Conservation (phyloP, 169 alveolate species). For the Miamiensis avidus region DNA sequence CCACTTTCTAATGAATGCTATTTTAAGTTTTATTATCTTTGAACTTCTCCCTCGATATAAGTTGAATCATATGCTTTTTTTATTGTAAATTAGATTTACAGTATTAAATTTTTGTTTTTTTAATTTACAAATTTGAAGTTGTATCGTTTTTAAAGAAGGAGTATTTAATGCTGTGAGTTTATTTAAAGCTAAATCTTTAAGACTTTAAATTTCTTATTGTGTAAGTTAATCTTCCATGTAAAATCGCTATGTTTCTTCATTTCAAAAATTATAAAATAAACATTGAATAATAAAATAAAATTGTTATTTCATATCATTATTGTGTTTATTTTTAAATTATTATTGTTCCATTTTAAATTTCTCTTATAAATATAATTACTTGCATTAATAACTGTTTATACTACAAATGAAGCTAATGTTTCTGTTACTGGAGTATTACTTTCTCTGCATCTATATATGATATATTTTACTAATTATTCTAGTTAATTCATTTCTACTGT, state of each 20-base stretch:
- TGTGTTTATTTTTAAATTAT: neutral
- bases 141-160: slow-evolving; percentile 34
- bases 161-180: slow-evolving; percentile 42
- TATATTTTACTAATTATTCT: slow-evolving; percentile 81
- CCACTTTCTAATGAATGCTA: slow-evolving; percentile 78
- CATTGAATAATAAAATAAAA: neutral
- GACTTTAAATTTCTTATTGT: slow-evolving; percentile 63
- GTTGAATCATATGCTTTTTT: slow-evolving; percentile 81
- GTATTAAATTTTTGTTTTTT: neutral
- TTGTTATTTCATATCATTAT: neutral
- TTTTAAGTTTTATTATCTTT: slow-evolving; percentile 72
- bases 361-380: slow-evolving; percentile 25
- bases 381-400: slow-evolving; percentile 69
- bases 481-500: slow-evolving; percentile 56
- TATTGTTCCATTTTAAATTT: neutral
- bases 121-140: slow-evolving; percentile 42
- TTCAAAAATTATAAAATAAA: neutral
- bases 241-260: slow-evolving; percentile 63
- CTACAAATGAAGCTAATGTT: slow-evolving; percentile 85
- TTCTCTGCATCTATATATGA: slow-evolving; percentile 83
- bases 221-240: slow-evolving; percentile 65
- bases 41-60: slow-evolving; percentile 77
- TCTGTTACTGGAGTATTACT: slow-evolving; percentile 87
- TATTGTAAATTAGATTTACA: neutral
- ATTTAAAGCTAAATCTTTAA: slow-evolving; percentile 39